A percentile compares a stretch with the other conserved stretches of the same genome.
Conservation (phyloP, 1,284 basidiomycete genomes). For the Phylloboletellus chloephorus region DNA sequence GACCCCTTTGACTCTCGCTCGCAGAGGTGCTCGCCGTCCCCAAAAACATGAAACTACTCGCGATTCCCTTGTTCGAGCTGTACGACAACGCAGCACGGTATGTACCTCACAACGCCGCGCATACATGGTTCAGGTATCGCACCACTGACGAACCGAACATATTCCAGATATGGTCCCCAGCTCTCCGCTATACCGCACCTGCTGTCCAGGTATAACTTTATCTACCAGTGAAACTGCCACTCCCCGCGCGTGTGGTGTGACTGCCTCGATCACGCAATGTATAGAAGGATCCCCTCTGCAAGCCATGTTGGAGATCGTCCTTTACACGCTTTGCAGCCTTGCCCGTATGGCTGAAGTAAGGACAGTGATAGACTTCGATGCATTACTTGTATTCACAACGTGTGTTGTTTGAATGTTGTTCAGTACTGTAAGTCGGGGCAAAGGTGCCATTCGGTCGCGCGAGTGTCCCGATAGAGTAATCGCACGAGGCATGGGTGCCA, state of each 20-base stretch:
- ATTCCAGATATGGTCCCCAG: slow-evolving; percentile 55
- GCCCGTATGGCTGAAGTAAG: background rate
- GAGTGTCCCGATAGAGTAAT: slow-evolving; percentile 19
- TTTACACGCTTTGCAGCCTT: background rate
- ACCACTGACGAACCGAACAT: background rate
- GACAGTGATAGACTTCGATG: slow-evolving; percentile 12
- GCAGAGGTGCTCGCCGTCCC: slow-evolving; percentile 93
- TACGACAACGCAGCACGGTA: slow-evolving; percentile 94
- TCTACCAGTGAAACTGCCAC: slow-evolving; percentile 47
- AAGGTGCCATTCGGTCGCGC: no score
- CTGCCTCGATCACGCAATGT: background rate
- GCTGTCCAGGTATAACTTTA: slow-evolving; percentile 81
- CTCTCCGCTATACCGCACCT: slow-evolving; percentile 92
- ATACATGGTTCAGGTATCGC: background rate
- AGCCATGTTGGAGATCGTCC: background rate
- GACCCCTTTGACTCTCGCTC: slow-evolving; percentile 6
- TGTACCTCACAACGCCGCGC: slow-evolving; percentile 11
- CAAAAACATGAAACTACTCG: slow-evolving; percentile 97
- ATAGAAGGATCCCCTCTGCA: background rate
- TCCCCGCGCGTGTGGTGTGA: background rate
- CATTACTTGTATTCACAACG: slow-evolving; percentile 12
- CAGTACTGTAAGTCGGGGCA: no score
- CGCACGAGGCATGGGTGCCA: slow-evolving; percentile 20
- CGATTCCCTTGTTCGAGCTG: slow-evolving; percentile 92
- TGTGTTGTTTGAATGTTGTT: slow-evolving; percentile 1